Evolutionary conservation across 495 filamentous ascomycete species (phyloP), one percentile per base, ranked within the genome.

Genomic region (Lophiotrema nucula): DNA sequence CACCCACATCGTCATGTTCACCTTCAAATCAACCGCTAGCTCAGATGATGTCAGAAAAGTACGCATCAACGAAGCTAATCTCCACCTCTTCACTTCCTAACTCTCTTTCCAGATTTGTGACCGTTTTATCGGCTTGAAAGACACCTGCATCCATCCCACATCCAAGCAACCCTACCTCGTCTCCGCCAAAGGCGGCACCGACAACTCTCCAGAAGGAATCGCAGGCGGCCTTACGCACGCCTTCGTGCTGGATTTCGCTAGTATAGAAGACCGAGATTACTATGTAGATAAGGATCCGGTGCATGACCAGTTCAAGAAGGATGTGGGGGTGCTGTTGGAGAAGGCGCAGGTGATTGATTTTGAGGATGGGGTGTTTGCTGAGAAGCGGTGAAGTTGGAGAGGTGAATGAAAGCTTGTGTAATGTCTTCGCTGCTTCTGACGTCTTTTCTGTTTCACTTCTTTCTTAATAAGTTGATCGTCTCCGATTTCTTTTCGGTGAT

Each of bases 191-290:
- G 62, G 62, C 13, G 62, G 62, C 3, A 66, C 51, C 2, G 58
- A 66, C 27, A 66, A 66, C 47, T 60, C 56, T 16, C 50, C 51
- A 10, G 57, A 66, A 42, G 58, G 51, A 27, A 28, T 35, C n/a
- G 47, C 60, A 46, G 62, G 58, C 50, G 62, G 62, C 23, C 28
- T 62, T 39, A 62, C 57, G 12, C 57, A 66, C 46, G 62, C 58
- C 18, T 66, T 66, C 33, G 31, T 62, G 28, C 43, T 66, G 11
- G 62, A 66, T 19, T 66, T 66, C 25, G 58, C 52, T n/a, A 62
- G 23, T 41, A 58, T 24, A n/a, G 57, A 50, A 33, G 58, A 66
- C 28, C 4, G 62, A 15, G 58, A 66, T 52, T 66, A 66, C 41
- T 66, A 66, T 31, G 19, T 53, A 23, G 23, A 27, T 15, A 26